phyloP scores from a whole-genome alignment of 2,329 filamentous ascomycete species.

The Parasarocladium wereldwijsianum region DNA sequence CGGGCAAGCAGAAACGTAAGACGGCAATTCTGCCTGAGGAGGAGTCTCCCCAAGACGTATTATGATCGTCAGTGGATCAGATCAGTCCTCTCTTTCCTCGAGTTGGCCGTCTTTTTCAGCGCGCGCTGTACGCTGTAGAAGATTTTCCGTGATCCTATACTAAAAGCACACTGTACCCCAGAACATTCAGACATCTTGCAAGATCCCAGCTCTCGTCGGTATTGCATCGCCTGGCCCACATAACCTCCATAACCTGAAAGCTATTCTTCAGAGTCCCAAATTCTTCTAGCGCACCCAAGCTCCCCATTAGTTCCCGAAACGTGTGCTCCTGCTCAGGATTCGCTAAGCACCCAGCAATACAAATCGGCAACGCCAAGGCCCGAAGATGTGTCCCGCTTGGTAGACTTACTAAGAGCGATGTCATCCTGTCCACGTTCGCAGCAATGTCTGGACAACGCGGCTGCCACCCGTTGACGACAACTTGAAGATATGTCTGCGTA shows the following conservation, averaged over 20 bases:
- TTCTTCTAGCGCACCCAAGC: slow-evolving; percentile 25
- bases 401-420: slow-evolving; percentile 18
- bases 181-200: slow-evolving; percentile 24
- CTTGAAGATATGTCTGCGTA: slow-evolving; percentile 29
- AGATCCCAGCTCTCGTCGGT: slow-evolving; percentile 29
- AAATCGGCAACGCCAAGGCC: slow-evolving; percentile 25
- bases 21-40: no score
- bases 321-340: slow-evolving; percentile 22
- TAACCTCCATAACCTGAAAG: slow-evolving; percentile 28
- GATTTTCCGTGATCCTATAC: slow-evolving; percentile 20
- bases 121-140: no score
- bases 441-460: slow-evolving; percentile 27
- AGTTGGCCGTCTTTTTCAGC: no score
- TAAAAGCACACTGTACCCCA: slow-evolving; percentile 23
- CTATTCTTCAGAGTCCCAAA: slow-evolving; percentile 31
- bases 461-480: slow-evolving; percentile 36
- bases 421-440: slow-evolving; percentile 16
- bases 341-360: slow-evolving; percentile 25
- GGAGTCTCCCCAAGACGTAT: no score
- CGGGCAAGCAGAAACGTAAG: no score
- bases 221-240: slow-evolving; percentile 25
- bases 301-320: slow-evolving; percentile 24
- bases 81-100: no score
- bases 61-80: no score
- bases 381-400: slow-evolving; percentile 17